Evolutionary conservation across 2,329 filamentous ascomycete species (phyloP).

Genomic region (Elsinoe australis): DNA sequence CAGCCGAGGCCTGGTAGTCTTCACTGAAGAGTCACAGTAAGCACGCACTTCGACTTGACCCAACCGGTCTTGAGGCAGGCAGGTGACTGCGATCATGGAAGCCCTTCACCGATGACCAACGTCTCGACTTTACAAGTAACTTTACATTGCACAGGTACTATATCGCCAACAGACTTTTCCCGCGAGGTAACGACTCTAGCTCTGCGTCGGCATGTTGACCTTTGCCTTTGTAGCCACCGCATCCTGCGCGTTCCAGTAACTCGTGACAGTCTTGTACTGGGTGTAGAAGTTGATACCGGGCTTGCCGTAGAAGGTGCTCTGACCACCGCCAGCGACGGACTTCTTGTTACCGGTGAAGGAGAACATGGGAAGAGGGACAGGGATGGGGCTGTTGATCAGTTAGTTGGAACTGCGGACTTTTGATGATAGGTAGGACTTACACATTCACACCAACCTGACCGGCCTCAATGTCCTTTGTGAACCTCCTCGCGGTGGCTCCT

Average conservation of each 20-base stretch:
- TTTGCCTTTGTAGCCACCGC: constrained; percentile 76
- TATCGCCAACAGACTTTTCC: no score
- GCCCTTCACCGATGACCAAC: no score
- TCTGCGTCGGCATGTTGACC: constrained; percentile 76
- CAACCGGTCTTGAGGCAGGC: no score
- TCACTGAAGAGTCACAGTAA: no score
- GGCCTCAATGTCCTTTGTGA: constrained; percentile 74
- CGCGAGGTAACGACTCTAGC: no score
- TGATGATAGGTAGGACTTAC: constrained; percentile 27
- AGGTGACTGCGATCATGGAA: no score
- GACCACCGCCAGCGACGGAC: constrained; percentile 82
- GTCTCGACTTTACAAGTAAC: no score
- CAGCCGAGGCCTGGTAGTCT: no score
- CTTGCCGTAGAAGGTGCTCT: constrained; percentile 90
- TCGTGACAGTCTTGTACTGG: constrained; percentile 94
- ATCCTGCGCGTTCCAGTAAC: constrained; percentile 80
- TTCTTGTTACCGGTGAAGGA: constrained; percentile 67
- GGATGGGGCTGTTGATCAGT: constrained; percentile 8
- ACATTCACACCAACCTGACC: constrained; percentile 84
- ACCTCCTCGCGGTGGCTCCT: constrained; percentile 67
- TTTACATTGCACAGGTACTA: no score
- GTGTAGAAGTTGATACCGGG: constrained; percentile 93
- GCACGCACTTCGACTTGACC: no score
- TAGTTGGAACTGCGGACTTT: background rate
- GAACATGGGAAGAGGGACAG: constrained; percentile 52